Evolutionary conservation across 352 stramenopile species (phyloP), one percentile per base, ranked within the genome.

Genomic region (Globisporangium camurandrum): DNA sequence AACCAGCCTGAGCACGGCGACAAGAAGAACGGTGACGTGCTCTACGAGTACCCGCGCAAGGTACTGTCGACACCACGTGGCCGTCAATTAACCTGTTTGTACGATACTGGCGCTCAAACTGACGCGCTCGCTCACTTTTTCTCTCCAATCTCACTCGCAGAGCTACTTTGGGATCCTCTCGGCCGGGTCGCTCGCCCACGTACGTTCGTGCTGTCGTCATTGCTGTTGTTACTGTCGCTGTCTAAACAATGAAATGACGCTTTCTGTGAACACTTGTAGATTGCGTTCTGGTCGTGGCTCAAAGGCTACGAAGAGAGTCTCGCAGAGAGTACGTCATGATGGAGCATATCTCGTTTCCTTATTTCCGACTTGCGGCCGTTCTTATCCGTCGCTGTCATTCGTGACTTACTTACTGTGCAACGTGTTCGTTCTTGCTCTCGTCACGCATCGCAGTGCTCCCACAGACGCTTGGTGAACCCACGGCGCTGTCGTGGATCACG

Each of bases 231-330:
- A n/a, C n/a, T n/a, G n/a, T n/a, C n/a, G n/a, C n/a, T n/a, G n/a
- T n/a, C n/a, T n/a, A n/a, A n/a, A n/a, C n/a, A n/a, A n/a, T n/a
- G n/a, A n/a, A n/a, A n/a, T n/a, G n/a, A n/a, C n/a, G 14, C 41
- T 34, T 26, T 38, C 24, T 20, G 6, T 44, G 23, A 20, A 38
- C 48, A 30, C 27, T 10, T 55, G 34, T 56, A 93, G 76, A 88
- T 93, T 54, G 79, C 82, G 22, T 93, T 93, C 47, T 93, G 82
- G 82, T 91, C 79, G 24, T 93, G 82, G 82, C 65, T 91, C 46
- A 93, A 93, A 54, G 82, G 82, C n/a, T 89, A 90, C 51, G 77
- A 91, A 59, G 72, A 87, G 55, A 88, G 79, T 64, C 66, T 91
- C 1, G 62, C 85, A 10, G 79, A 91, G 64, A 87, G 79, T 91